Conservation (phyloP, 352 stramenopile species). For the Pythium brachiatum region DNA sequence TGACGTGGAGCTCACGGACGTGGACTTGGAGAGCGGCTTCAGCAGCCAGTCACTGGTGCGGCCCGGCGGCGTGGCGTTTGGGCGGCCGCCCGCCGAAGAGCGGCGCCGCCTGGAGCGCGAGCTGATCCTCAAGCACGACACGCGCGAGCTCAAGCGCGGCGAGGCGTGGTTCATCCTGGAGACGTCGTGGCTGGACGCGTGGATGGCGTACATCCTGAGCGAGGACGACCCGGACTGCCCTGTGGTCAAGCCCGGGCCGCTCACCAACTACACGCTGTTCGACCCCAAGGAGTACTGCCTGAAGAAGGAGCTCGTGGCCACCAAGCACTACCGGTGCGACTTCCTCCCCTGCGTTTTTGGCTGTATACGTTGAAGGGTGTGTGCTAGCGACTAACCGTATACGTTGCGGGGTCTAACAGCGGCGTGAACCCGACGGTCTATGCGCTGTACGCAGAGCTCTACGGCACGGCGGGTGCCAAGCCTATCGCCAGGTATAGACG, state of each 20-base stretch:
- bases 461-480: slow-evolving; percentile 60
- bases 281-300: slow-evolving; percentile 67
- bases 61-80: slow-evolving; percentile 16
- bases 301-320: slow-evolving; percentile 52
- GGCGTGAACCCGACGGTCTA: slow-evolving; percentile 81
- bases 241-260: slow-evolving; percentile 45
- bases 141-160: slow-evolving; percentile 53
- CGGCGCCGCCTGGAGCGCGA: slow-evolving; percentile 48
- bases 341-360: too few species aligned
- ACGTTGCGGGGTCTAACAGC: slow-evolving; percentile 17
- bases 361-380: background rate
- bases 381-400: background rate
- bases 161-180: slow-evolving; percentile 82
- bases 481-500: slow-evolving; percentile 46
- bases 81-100: slow-evolving; percentile 29
- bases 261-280: slow-evolving; percentile 76
- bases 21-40: slow-evolving; percentile 27
- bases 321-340: slow-evolving; percentile 71
- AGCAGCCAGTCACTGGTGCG: slow-evolving; percentile 8
- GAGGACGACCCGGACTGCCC: slow-evolving; percentile 55
- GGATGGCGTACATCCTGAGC: slow-evolving; percentile 76
- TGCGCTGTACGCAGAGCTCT: slow-evolving; percentile 70
- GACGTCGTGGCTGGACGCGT: slow-evolving; percentile 73
- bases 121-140: slow-evolving; percentile 66
- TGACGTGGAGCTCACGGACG: slow-evolving; percentile 22